These are phyloP conservation scores for Crithidia thermophila DNA, from an alignment of 208 protist genomes.

Conservation along the genomic window DNA sequence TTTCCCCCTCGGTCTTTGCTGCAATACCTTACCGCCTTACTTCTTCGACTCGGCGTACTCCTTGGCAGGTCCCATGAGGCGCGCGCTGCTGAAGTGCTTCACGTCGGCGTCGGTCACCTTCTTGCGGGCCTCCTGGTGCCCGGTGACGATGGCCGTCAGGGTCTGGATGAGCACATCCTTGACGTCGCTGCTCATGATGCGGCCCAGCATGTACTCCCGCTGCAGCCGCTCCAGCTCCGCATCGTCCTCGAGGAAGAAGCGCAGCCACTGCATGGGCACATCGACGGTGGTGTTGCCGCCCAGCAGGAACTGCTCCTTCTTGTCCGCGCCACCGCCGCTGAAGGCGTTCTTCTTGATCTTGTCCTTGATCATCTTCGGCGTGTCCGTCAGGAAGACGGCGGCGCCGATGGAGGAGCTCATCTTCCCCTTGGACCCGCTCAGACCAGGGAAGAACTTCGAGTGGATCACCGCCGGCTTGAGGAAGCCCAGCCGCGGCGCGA, in stretches of 20 bases:
- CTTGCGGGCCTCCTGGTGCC: constrained; percentile 90
- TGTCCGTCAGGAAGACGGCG: constrained; percentile 98
- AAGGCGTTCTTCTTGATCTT: constrained; percentile 99
- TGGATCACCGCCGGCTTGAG: constrained; percentile 98
- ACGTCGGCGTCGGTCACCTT: constrained; percentile 93
- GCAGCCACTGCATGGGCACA: constrained; percentile 97
- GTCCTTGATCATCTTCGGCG: constrained; percentile 93
- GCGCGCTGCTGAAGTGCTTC: constrained; percentile 56
- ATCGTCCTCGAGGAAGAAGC: constrained; percentile 99
- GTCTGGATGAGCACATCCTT: constrained; percentile 96
- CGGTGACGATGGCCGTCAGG: constrained; percentile 84
- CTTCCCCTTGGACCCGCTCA: constrained; percentile 97
- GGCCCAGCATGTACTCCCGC: constrained; percentile 94
- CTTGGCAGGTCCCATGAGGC: constrained; percentile 75
- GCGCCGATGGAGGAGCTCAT: constrained; percentile 96
- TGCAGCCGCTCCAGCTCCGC: constrained; percentile 81
- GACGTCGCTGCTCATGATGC: constrained; percentile 97
- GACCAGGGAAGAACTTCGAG: constrained; percentile 98
- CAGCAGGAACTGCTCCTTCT: constrained; percentile 96
- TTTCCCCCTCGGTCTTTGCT: too few relatives aligned
- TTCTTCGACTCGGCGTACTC: constrained; percentile 15
- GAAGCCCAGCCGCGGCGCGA: constrained; percentile 95
- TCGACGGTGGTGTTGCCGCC: constrained; percentile 96
- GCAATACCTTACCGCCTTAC: neutral
- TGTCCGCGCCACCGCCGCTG: constrained; percentile 96